These are phyloP conservation scores for Trichoderma sp. DNA, from an alignment of 2,329 filamentous ascomycete species.

Conservation along the genomic window DNA sequence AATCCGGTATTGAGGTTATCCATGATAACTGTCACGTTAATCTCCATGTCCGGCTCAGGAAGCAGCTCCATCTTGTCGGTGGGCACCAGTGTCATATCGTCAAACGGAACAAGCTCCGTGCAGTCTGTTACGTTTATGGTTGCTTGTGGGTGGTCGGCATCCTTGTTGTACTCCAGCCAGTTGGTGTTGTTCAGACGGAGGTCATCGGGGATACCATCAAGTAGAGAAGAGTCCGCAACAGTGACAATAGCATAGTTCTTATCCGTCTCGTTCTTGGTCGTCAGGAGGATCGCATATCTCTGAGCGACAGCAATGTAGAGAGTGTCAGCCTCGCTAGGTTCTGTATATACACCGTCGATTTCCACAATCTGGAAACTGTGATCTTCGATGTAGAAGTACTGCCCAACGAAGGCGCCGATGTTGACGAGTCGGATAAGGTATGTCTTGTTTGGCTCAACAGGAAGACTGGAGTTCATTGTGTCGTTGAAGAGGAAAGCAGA, in stretches of 20 bases:
- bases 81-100: conserved; percentile 54
- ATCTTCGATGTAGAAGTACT: conserved; percentile 46
- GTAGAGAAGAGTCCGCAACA: conserved; percentile 23
- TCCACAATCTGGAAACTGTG: conserved; percentile 38
- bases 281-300: conserved; percentile 47
- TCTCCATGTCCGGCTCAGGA: conserved; percentile 46
- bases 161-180: conserved; percentile 33
- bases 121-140: conserved; percentile 30
- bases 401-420: conserved; percentile 49
- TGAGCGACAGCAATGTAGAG: conserved; percentile 49
- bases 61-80: conserved; percentile 49
- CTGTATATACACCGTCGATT: conserved; percentile 50
- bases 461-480: conserved; percentile 36
- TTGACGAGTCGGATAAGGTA: conserved; percentile 55
- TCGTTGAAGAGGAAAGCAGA: conserved; percentile 54
- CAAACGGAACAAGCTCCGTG: conserved; percentile 51
- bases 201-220: conserved; percentile 44
- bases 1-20: conserved; percentile 54
- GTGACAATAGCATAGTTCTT: conserved; percentile 45
- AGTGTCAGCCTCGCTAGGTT: conserved; percentile 40
- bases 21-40: conserved; percentile 50
- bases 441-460: conserved; percentile 42
- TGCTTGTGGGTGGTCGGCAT: conserved; percentile 26
- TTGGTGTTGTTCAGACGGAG: conserved; percentile 47
- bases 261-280: conserved; percentile 42